Evolutionary conservation across 169 alveolate species (phyloP).

Genomic region (Pseudocohnilembus persalinus): DNA sequence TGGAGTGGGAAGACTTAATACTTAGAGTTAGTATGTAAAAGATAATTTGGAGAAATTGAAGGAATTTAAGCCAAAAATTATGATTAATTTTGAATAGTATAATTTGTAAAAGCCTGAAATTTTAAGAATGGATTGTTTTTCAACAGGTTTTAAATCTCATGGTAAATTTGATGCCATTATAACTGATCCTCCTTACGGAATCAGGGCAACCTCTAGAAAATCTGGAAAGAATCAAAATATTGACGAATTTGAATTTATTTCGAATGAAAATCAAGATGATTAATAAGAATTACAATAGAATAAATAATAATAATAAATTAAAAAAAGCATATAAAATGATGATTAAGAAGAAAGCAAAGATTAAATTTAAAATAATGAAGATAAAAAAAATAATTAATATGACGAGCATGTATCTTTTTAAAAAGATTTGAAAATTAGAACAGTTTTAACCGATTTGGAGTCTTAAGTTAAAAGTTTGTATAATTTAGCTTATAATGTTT

Average conservation of each 20-base stretch:
- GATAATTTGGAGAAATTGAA: conserved; percentile 37
- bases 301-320: not conserved
- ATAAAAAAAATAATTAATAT: not conserved
- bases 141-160: conserved; percentile 32
- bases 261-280: conserved; percentile 15
- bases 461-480: conserved; percentile 27
- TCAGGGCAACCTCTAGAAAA: conserved; percentile 84
- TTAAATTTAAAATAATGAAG: conserved; percentile 1
- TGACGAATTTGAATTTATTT: conserved; percentile 32
- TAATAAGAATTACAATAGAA: conserved; percentile 10
- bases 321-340: conserved; percentile 10
- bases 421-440: conserved; percentile 5
- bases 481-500: conserved; percentile 42
- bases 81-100: conserved; percentile 87
- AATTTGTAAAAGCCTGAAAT: conserved; percentile 83
- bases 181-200: conserved; percentile 99
- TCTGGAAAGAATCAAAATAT: conserved; percentile 47
- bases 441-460: not conserved
- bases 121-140: conserved; percentile 61
- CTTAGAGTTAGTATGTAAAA: conserved; percentile 29
- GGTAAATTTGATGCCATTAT: conserved; percentile 94
- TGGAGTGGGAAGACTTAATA: conserved; percentile 43
- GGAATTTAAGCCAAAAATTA: conserved; percentile 65
- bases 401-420: not conserved
- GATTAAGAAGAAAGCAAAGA: conserved; percentile 32